A percentile compares a stretch with the other conserved stretches of the same genome.
These are phyloP conservation scores for Amphirosellinia nigrospora DNA, from an alignment of 495 filamentous ascomycete species.

Conservation along the genomic window DNA sequence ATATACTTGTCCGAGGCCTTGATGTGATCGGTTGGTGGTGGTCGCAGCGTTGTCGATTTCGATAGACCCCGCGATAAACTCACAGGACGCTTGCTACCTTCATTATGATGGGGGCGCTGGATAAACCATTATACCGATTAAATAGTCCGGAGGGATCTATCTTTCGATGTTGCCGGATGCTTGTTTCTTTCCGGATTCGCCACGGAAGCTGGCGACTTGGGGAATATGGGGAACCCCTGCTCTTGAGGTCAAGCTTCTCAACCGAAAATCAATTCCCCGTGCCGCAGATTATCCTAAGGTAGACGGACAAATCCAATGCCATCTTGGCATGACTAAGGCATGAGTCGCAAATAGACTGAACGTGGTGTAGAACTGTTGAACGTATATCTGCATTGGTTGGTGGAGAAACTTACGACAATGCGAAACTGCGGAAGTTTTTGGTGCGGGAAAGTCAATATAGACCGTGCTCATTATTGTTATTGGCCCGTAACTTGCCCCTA, in stretches of 20 bases:
- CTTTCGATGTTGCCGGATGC: neutral
- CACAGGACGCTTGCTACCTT: neutral
- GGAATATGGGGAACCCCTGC: conserved; percentile 8
- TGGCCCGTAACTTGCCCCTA: neutral
- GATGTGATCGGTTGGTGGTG: neutral
- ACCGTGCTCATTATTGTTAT: neutral
- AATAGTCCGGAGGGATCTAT: neutral
- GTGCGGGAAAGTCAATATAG: neutral
- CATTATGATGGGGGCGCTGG: neutral
- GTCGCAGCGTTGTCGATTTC: neutral
- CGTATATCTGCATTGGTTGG: conserved; percentile 20
- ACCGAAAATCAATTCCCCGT: neutral
- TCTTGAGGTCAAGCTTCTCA: neutral
- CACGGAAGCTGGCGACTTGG: conserved; percentile 17
- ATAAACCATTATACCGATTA: neutral
- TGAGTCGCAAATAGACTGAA: neutral
- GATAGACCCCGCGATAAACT: neutral
- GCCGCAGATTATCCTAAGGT: neutral
- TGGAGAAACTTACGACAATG: conserved; percentile 17
- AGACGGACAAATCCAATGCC: conserved; percentile 22
- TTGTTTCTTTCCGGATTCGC: conserved; percentile 20
- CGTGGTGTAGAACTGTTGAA: neutral
- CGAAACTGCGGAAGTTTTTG: neutral
- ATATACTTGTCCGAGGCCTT: neutral
- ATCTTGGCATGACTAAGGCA: conserved; percentile 20